A percentile compares a stretch with the other conserved stretches of the same genome.
Evolutionary conservation across 352 stramenopile genomes (phyloP).

Genomic region (Phytophthora europaea): DNA sequence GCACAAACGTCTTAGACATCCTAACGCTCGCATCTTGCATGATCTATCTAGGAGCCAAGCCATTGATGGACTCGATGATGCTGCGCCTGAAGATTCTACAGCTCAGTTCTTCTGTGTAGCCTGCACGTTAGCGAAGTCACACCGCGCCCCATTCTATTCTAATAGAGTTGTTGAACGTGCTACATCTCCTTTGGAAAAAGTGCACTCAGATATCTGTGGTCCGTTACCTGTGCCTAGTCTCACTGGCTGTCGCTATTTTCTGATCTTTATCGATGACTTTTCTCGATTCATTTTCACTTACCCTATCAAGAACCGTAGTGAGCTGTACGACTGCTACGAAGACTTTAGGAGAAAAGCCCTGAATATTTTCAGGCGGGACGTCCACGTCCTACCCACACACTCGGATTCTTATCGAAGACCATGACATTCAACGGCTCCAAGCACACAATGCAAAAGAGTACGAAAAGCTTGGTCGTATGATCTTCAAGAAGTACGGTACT

Average conservation of each 20-base stretch:
- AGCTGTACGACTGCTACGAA: slow-evolving; percentile 32
- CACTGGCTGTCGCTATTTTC: slow-evolving; percentile 22
- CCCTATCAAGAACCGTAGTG: slow-evolving; percentile 14
- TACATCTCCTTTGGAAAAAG: slow-evolving; percentile 21
- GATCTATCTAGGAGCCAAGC: slow-evolving; percentile 17
- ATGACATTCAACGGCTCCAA: slow-evolving; percentile 9
- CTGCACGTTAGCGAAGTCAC: slow-evolving; percentile 38
- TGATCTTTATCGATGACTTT: slow-evolving; percentile 32
- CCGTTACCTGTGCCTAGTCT: slow-evolving; percentile 17
- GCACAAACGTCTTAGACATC: slow-evolving; percentile 22
- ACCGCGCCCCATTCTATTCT: slow-evolving; percentile 23
- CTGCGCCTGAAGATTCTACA: neutral
- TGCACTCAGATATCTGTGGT: slow-evolving; percentile 22
- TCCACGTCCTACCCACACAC: slow-evolving; percentile 5
- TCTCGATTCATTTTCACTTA: slow-evolving; percentile 35
- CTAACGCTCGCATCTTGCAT: slow-evolving; percentile 15
- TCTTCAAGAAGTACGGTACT: slow-evolving; percentile 22
- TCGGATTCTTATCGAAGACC: neutral
- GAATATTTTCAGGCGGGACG: slow-evolving; percentile 10
- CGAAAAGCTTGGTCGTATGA: slow-evolving; percentile 14
- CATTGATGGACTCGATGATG: slow-evolving; percentile 2
- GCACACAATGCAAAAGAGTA: slow-evolving; percentile 18
- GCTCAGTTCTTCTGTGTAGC: slow-evolving; percentile 20
- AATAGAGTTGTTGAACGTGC: slow-evolving; percentile 32
- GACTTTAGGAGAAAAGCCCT: slow-evolving; percentile 5